Evolutionary conservation across 1,284 basidiomycete genomes (phyloP).

Genomic region (Stygiomarasmius scandens): DNA sequence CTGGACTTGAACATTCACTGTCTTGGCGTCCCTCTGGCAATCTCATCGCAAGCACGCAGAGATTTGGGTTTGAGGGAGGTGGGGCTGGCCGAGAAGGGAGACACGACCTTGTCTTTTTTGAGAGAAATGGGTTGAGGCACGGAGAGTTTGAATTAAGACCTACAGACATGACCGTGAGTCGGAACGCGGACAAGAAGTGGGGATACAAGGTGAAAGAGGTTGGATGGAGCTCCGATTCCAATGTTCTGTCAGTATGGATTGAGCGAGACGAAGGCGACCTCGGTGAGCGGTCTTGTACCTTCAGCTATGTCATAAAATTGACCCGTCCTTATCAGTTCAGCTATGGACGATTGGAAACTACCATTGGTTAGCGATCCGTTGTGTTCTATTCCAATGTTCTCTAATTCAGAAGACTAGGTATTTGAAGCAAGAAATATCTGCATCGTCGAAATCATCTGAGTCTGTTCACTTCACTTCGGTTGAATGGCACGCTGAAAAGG

Average conservation of each 20-base stretch:
- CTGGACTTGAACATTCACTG: conserved; percentile 82
- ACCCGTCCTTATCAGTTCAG: no score
- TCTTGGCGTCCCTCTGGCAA: conserved; percentile 91
- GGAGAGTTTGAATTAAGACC: conserved; percentile 80
- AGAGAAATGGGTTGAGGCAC: conserved; percentile 91
- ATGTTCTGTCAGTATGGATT: conserved; percentile 85
- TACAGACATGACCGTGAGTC: conserved; percentile 29
- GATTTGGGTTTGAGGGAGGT: conserved; percentile 73
- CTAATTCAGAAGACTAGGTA: conserved; percentile 57
- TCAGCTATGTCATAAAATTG: no score
- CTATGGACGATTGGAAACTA: conserved; percentile 96
- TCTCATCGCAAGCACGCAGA: conserved; percentile 81
- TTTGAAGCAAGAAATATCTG: conserved; percentile 84
- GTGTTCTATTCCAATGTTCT: conserved; percentile 1
- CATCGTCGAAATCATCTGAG: conserved; percentile 36
- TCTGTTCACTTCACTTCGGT: conserved; percentile 66
- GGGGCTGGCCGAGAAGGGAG: conserved; percentile 69
- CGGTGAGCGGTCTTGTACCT: no score
- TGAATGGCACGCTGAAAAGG: conserved; percentile 86
- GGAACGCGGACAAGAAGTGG: conserved; percentile 40
- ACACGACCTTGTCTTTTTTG: conserved; percentile 94
- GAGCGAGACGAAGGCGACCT: conserved; percentile 69
- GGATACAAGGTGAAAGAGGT: conserved; percentile 77
- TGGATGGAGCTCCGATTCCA: conserved; percentile 89
- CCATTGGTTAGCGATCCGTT: conserved; percentile 68